Base-by-base conservation (phyloP, 2,329 filamentous ascomycete species). In the Neofusicoccum laricinum region DNA sequence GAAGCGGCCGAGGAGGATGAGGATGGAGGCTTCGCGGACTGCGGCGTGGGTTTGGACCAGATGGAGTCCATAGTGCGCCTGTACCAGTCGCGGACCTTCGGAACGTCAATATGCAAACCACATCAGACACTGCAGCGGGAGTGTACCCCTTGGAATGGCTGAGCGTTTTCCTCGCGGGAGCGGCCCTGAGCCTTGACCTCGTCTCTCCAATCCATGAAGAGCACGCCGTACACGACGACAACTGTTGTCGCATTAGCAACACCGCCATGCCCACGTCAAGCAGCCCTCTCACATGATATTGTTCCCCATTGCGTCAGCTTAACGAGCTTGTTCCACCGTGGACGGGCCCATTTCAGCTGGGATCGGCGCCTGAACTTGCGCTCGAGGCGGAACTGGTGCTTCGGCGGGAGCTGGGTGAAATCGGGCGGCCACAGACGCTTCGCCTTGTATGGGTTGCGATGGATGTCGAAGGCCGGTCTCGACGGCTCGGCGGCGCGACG, bases 381-480 rank as follows among this genome's bases (percentile, higher is more conserved):
- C 80, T 94, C 91, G 70, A 92, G 88, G 48, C 87, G 84, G 73
- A 93, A 90, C 76, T 93, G 88, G 72, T 93, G 87, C 75, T 90
- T 90, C 51, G 82, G 79, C 41, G 86, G 86, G 65, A 94, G 84
- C 72, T 86, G 85, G 67, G 82, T 79, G 76, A 94, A 90, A 76
- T 93, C 88, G 12, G 91, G 91, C 64, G 91, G 91, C 91, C 91
- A 94, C 68, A 86, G 80, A 73, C 89, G 90, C 77, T 90, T 89
- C 55, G 87, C 85, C 71, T 81, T 85, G 78, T 86, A 88, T 4
- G 84, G 84, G 72, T 86, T 88, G 66, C 76, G 82, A 67, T 82
- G 79, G 66, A 82, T 77, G 63, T 79, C 71, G 69, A 77, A 78
- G 43, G 71, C 70, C 51, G 73, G 61, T 38, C 34, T 58, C 25